These are phyloP conservation scores for Stevia rebaudiana DNA, from an alignment of 140 eudicot genomes.

Conservation along the genomic window DNA sequence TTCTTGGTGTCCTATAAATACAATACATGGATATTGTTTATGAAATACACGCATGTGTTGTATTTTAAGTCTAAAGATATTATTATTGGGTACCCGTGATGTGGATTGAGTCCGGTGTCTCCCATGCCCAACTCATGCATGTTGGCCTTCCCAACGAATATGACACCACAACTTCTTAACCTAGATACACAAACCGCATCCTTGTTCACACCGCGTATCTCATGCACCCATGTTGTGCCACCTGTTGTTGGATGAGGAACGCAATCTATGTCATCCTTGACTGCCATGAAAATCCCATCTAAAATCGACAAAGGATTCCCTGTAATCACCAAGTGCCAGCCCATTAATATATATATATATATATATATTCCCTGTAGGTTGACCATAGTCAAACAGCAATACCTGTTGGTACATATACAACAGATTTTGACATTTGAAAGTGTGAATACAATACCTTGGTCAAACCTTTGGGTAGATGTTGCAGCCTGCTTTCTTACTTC, in stretches of 20 bases:
- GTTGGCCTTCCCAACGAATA: slow-evolving; percentile 84
- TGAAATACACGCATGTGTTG: neutral
- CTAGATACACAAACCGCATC: slow-evolving; percentile 73
- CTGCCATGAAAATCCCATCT: slow-evolving; percentile 87
- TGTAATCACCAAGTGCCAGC: no score
- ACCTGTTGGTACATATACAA: no score
- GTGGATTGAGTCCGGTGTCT: slow-evolving; percentile 75
- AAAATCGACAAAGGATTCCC: slow-evolving; percentile 66
- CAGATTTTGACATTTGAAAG: no score
- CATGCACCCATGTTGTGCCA: slow-evolving; percentile 74
- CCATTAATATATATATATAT: no score
- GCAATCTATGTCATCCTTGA: slow-evolving; percentile 94
- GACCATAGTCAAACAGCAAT: neutral
- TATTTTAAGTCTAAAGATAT: neutral
- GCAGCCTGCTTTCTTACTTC: slow-evolving; percentile 75
- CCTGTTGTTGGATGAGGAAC: slow-evolving; percentile 86
- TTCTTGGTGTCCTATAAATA: slow-evolving; percentile 88
- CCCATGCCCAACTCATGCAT: slow-evolving; percentile 97
- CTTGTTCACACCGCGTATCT: slow-evolving; percentile 49
- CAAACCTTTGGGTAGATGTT: slow-evolving; percentile 69
- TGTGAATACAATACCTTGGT: slow-evolving; percentile 46
- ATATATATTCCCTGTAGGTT: neutral
- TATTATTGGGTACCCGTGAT: slow-evolving; percentile 79
- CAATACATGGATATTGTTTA: no score
- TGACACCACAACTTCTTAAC: slow-evolving; percentile 73